Evolutionary conservation across 169 alveolate species (phyloP), one percentile per base, ranked within the genome.

Genomic region (Theileria parva): DNA sequence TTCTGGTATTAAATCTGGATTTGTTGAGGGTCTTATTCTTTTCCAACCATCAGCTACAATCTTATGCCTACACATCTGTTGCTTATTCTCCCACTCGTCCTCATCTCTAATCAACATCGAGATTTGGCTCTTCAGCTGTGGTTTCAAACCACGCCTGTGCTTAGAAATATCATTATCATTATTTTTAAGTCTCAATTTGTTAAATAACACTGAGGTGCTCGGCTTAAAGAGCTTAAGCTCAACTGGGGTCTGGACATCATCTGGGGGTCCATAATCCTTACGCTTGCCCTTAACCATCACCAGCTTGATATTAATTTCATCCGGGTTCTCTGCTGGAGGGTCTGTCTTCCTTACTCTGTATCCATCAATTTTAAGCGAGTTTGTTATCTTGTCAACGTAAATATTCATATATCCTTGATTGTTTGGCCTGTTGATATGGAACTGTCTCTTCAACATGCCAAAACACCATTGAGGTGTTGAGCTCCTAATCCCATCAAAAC

Each of bases 21-120:
- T 86, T 19, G 77, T 88, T 53, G 85, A 87, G 66, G 92, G 85
- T 23, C 92, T 75, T 61, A 91, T 84, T 11, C 93, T 86, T 17
- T 78, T 84, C 94, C 94, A 91, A 28, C 93, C 93, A 6, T 87
- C 81, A 17, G 86, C 93, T 6, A 69, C 44, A 57, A 91, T 81
- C 59, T 84, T 79, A 23, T 88, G 90, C 23, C 79, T 84, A 23
- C 67, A 67, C 28, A 86, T 69, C 66, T 86, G 83, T 25, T 81
- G 65, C 71, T 85, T 87, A 61, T 87, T 83, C 65, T 78, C 94
- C 94, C 93, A 91, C 74, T 87, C 94, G 75, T 91, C 94, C 77
- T 91, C 94, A 57, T 91, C 94, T 15, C 81, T 80, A 50, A 91
- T 86, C 39, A 91, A 79, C 61, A 83, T 90, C 5, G 94, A 88